Conservation (phyloP, 139 green algal species). For the Volvox africanus region DNA sequence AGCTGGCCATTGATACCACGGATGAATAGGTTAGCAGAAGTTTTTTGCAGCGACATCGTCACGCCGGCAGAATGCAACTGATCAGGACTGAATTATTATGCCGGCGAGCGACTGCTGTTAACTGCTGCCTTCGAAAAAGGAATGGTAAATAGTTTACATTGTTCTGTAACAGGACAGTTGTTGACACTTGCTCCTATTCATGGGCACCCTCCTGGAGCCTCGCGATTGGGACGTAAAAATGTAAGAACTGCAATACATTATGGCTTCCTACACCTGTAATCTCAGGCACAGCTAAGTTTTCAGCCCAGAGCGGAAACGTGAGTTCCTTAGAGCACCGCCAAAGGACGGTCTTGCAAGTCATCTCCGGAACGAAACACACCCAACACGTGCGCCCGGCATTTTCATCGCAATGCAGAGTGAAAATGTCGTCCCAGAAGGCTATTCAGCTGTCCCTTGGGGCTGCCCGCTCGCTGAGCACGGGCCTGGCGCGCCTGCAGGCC, state of each 20-base stretch:
- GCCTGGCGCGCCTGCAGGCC: constrained; percentile 35
- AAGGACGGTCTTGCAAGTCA: neutral
- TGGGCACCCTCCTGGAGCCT: neutral
- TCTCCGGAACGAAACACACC: constrained; percentile 6
- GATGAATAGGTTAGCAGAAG: constrained; percentile 26
- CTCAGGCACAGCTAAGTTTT: neutral
- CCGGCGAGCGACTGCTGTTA: no score
- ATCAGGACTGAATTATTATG: no score
- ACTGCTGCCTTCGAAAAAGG: no score
- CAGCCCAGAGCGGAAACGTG: constrained; percentile 13
- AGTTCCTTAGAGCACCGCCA: neutral
- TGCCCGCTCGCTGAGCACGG: constrained; percentile 32
- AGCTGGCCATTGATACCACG: constrained; percentile 24
- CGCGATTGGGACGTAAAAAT: no score
- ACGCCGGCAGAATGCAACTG: constrained; percentile 4
- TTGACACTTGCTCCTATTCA: no score
- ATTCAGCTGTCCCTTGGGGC: constrained; percentile 45
- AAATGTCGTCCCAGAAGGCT: constrained; percentile 49
- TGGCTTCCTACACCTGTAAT: neutral
- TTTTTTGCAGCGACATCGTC: constrained; percentile 32
- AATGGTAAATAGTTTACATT: no score
- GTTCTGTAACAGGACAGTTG: no score
- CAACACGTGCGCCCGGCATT: neutral
- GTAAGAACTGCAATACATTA: no score
- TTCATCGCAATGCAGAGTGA: neutral